phyloP scores from a whole-genome alignment of 1,284 basidiomycete genomes.

The Anthracocystis walkeri region DNA sequence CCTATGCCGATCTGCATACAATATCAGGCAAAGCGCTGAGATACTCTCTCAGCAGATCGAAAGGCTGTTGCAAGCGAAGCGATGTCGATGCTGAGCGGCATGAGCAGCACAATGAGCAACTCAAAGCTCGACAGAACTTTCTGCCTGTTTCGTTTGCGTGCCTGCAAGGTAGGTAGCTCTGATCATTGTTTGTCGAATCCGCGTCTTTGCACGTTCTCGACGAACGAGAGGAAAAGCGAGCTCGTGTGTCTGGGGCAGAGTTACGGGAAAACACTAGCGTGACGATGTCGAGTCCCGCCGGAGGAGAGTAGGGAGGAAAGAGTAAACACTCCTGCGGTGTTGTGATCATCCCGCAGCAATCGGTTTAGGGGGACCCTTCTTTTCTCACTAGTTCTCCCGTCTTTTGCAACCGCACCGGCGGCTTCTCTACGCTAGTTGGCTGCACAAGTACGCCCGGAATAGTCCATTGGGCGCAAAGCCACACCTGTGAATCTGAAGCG shows the following conservation, averaged over 20 bases:
- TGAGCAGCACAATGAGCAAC: neutral
- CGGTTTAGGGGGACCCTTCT: neutral
- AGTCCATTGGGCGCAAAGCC: neutral
- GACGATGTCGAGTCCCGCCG: neutral
- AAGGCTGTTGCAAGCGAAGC: neutral
- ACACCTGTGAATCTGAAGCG: neutral
- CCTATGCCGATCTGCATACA: neutral
- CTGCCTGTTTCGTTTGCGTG: constrained; percentile 7
- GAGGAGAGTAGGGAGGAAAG: neutral
- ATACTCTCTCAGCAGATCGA: constrained; percentile 1
- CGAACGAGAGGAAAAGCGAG: neutral
- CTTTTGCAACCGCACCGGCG: constrained; percentile 2
- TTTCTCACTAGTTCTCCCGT: constrained; percentile 3
- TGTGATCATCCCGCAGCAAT: neutral
- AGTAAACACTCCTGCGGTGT: neutral
- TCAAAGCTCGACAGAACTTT: constrained; percentile 23
- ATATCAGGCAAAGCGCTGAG: neutral
- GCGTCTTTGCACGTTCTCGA: neutral
- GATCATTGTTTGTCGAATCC: neutral
- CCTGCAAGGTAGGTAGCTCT: neutral
- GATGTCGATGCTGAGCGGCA: constrained; percentile 2
- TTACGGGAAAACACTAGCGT: neutral
- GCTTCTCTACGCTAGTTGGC: neutral
- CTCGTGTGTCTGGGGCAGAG: too few relatives aligned
- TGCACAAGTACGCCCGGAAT: neutral